Percentiles rank a stretch among this genome's conserved stretches.
These are phyloP conservation scores for Suaeda aralocaspica DNA, from an alignment of 148 eudicot genomes.

Conservation along the genomic window DNA sequence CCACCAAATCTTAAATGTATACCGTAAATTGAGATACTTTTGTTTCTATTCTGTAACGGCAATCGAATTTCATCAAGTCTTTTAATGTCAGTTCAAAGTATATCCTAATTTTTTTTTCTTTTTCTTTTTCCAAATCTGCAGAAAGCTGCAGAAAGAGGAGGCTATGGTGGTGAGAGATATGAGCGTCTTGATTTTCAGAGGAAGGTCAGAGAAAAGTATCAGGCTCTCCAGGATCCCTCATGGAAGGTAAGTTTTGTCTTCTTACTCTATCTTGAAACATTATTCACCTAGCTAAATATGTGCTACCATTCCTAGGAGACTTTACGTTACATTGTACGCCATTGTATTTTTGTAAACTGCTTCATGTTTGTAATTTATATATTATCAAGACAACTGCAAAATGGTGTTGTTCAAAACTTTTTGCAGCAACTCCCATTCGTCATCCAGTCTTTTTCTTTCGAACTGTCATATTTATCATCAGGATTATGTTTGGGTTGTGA, in stretches of 20 bases:
- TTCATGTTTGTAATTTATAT: background rate
- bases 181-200: slow-evolving; percentile 90
- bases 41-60: background rate
- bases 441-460: background rate
- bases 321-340: background rate
- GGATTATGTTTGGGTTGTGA: too few relatives aligned
- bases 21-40: background rate
- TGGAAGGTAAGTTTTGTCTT: slow-evolving; percentile 60
- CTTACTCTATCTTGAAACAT: background rate
- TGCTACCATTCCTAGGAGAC: background rate
- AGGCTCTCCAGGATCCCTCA: slow-evolving; percentile 57
- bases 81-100: background rate
- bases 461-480: too few relatives aligned
- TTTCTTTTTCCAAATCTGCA: slow-evolving; percentile 22
- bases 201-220: slow-evolving; percentile 63
- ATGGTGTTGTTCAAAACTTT: background rate
- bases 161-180: slow-evolving; percentile 93
- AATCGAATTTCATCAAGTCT: background rate
- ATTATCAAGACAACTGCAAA: background rate
- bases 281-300: background rate
- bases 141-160: slow-evolving; percentile 99
- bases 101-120: background rate
- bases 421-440: background rate
- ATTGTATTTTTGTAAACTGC: background rate
- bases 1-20: background rate